Evolutionary conservation across 2,329 filamentous ascomycete genomes (phyloP).

Genomic region (Coleophoma crateriformis): DNA sequence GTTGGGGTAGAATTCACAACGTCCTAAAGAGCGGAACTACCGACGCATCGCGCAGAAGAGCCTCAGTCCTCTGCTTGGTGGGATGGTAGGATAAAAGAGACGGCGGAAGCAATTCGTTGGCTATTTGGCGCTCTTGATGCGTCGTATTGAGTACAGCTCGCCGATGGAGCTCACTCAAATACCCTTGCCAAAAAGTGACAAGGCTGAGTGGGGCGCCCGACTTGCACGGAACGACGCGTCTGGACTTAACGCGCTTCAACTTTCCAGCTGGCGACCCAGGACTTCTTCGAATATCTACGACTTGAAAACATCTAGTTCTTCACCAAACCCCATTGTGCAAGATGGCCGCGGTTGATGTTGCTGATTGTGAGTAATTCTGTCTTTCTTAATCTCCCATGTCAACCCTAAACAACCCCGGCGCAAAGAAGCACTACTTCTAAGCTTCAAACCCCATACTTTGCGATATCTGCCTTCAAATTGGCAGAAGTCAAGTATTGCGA

Average conservation of each 20-base stretch:
- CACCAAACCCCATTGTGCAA: conserved; percentile 2
- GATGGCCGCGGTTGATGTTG: conserved; percentile 13
- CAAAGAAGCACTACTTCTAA: conserved; percentile 3
- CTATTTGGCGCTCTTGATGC: not conserved
- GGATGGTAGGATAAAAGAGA: not conserved
- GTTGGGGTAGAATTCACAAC: not conserved
- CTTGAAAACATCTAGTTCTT: not conserved
- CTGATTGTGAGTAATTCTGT: conserved; percentile 16
- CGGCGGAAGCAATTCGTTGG: not conserved
- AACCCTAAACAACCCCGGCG: conserved; percentile 1
- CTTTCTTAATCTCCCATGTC: too few species aligned
- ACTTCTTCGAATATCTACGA: not conserved
- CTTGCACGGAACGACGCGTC: not conserved
- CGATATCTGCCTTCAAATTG: too few species aligned
- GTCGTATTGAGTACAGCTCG: too few species aligned
- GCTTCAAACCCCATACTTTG: too few species aligned
- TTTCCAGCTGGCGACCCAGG: not conserved
- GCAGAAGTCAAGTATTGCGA: too few species aligned
- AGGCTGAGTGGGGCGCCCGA: not conserved
- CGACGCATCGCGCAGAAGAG: conserved; percentile 13
- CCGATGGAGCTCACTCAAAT: not conserved
- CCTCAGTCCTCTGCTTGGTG: not conserved
- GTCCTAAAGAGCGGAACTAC: conserved; percentile 4
- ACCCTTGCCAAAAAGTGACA: not conserved
- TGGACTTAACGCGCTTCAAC: not conserved